These are phyloP conservation scores for Fusarium sp. DNA, from an alignment of 2,329 filamentous ascomycete genomes.

Conservation along the genomic window DNA sequence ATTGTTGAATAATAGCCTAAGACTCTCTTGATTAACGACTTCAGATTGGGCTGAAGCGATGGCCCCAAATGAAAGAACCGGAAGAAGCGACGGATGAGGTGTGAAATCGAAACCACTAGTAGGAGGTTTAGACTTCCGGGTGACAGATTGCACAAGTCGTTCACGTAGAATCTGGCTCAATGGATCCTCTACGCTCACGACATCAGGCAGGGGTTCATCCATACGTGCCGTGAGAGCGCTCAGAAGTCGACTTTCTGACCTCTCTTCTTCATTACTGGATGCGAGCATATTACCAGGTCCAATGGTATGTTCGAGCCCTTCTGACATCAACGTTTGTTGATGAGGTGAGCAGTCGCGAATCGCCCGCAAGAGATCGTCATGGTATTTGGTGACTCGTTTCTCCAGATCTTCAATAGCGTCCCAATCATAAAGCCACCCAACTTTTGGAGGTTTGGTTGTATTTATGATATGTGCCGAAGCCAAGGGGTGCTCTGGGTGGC, in stretches of 20 bases:
- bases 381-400: constrained; percentile 62
- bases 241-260: constrained; percentile 47
- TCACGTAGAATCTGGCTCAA: constrained; percentile 57
- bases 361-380: constrained; percentile 46
- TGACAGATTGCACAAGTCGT: constrained; percentile 53
- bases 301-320: neutral
- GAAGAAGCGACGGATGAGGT: constrained; percentile 70
- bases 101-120: constrained; percentile 52
- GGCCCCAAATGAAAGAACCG: constrained; percentile 80
- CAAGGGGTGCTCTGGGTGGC: constrained; percentile 79
- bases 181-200: constrained; percentile 48
- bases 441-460: constrained; percentile 64
- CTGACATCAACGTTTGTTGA: neutral
- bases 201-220: constrained; percentile 49
- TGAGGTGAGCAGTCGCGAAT: constrained; percentile 24
- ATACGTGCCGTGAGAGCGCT: constrained; percentile 18
- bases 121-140: constrained; percentile 42
- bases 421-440: constrained; percentile 81
- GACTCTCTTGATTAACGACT: constrained; percentile 80
- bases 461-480: constrained; percentile 63
- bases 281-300: constrained; percentile 48
- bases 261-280: constrained; percentile 60
- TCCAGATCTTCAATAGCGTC: constrained; percentile 74
- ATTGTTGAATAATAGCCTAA: constrained; percentile 78
- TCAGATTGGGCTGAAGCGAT: constrained; percentile 79